phyloP scores from a whole-genome alignment of 768 basidiomycete genomes.

The Lanmaoa pseudosensibilis region DNA sequence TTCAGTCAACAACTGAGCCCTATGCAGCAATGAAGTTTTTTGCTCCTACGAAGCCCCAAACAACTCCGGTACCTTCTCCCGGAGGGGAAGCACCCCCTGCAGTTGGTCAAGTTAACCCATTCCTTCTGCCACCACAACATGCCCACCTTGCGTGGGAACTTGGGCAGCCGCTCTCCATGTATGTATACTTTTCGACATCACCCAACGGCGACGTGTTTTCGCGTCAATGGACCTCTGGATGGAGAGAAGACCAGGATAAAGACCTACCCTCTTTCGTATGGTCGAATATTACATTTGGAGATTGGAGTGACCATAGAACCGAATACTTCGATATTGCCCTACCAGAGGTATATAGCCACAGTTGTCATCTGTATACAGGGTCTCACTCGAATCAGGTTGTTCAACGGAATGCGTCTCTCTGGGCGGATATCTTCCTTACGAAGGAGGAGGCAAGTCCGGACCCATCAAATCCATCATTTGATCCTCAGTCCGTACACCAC shows the following conservation, averaged over 20 bases:
- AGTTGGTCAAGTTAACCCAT: conserved; percentile 43
- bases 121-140: conserved; percentile 53
- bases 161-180: conserved; percentile 62
- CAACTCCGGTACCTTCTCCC: conserved; percentile 32
- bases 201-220: conserved; percentile 61
- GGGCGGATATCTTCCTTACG: conserved; percentile 79
- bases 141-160: conserved; percentile 60
- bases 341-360: conserved; percentile 53
- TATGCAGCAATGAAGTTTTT: conserved; percentile 47
- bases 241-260: conserved; percentile 47
- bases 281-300: conserved; percentile 76
- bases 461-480: conserved; percentile 54
- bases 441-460: conserved; percentile 66
- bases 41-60: conserved; percentile 34
- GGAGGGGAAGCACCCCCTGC: conserved; percentile 13
- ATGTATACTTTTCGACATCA: conserved; percentile 72
- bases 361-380: neutral
- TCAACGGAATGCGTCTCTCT: conserved; percentile 74
- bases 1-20: neutral
- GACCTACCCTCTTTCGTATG: conserved; percentile 69
- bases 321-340: conserved; percentile 61
- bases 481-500: conserved; percentile 61
- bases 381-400: conserved; percentile 52
- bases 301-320: conserved; percentile 63
- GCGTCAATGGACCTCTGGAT: conserved; percentile 49